phyloP scores from a whole-genome alignment of 768 basidiomycete species.

The Clathrus columnatus region DNA sequence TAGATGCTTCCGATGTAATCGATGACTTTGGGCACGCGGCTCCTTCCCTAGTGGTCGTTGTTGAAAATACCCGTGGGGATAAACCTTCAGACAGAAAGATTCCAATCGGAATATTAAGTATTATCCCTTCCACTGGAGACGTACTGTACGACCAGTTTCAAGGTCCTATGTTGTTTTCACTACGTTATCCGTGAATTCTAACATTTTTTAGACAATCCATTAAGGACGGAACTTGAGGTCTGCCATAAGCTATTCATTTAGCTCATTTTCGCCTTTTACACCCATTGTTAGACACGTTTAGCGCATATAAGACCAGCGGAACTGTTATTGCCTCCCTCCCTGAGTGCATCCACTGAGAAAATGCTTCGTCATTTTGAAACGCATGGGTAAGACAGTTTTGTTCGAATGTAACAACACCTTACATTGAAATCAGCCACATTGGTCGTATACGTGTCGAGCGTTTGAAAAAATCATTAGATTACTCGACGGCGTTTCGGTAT shows the following conservation, averaged over 20 bases:
- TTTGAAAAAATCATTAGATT: conserved; percentile 44
- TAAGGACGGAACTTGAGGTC: conserved; percentile 88
- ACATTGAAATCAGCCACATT: background rate
- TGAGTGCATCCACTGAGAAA: conserved; percentile 66
- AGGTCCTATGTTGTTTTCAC: conserved; percentile 32
- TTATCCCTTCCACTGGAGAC: conserved; percentile 85
- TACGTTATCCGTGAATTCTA: conserved; percentile 3
- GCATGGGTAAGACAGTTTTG: conserved; percentile 34
- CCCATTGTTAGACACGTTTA: conserved; percentile 59
- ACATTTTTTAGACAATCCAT: conserved; percentile 49
- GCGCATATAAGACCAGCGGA: conserved; percentile 81
- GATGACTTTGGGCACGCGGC: conserved; percentile 32
- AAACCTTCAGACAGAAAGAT: conserved; percentile 37
- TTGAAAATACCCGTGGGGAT: conserved; percentile 41
- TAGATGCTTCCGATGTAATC: conserved; percentile 45
- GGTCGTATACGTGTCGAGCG: conserved; percentile 50
- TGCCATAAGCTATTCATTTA: background rate
- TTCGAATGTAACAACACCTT: background rate
- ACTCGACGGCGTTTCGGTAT: conserved; percentile 59
- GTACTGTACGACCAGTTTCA: conserved; percentile 90
- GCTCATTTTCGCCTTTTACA: background rate
- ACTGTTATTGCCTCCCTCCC: conserved; percentile 53
- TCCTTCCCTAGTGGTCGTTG: conserved; percentile 69
- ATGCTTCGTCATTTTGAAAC: conserved; percentile 59
- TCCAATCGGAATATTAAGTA: conserved; percentile 61